These are phyloP conservation scores for Spathaspora arborariae DNA, from an alignment of 805 yeast species.

Conservation along the genomic window DNA sequence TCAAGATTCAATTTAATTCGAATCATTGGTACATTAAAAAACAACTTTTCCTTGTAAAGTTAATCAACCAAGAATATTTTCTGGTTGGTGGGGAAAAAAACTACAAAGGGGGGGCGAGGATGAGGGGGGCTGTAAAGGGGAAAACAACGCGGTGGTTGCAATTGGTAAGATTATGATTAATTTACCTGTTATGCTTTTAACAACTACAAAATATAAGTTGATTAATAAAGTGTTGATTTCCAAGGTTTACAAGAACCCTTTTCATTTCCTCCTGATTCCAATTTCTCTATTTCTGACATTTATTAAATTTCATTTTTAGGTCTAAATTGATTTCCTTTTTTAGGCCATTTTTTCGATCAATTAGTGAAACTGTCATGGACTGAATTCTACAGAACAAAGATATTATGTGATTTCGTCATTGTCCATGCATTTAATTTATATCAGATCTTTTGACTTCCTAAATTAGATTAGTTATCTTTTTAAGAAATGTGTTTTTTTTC, in stretches of 20 bases:
- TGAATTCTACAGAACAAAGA: neutral
- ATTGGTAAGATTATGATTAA: too few species aligned
- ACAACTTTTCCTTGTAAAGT: neutral
- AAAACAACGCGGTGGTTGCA: neutral
- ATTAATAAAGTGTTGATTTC: too few species aligned
- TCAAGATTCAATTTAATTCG: neutral
- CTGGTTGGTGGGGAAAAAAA: neutral
- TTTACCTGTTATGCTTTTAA: too few species aligned
- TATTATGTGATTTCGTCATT: neutral
- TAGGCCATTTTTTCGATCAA: neutral
- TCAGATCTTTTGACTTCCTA: too few species aligned
- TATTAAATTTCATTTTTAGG: neutral
- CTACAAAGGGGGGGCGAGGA: neutral
- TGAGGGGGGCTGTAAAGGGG: conserved; percentile 1
- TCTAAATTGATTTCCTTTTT: neutral
- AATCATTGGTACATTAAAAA: neutral
- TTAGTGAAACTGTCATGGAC: neutral
- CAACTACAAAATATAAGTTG: too few species aligned
- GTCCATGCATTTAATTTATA: neutral
- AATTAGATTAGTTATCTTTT: neutral
- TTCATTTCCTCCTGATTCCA: neutral
- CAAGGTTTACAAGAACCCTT: neutral
- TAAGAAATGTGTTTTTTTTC: neutral
- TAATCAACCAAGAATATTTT: neutral
- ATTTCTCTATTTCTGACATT: neutral